Percentiles rank a stretch among this genome's conserved stretches.
phyloP scores from a whole-genome alignment of 1,284 basidiomycete species.

The Microbotryum silenes-acaulis region DNA sequence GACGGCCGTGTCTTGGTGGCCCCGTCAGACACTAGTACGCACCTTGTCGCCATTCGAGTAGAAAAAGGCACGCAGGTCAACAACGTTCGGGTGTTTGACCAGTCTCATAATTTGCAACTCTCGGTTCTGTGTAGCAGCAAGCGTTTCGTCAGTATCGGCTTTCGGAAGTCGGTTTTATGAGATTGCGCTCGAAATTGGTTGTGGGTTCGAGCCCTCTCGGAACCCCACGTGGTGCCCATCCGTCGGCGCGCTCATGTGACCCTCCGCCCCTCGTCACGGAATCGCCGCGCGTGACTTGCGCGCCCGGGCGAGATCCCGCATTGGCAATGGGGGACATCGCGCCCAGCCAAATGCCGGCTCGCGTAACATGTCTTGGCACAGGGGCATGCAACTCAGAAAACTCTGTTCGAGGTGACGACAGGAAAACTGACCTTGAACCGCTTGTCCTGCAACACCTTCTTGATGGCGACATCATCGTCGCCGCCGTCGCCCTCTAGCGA shows the following conservation, averaged over 20 bases:
- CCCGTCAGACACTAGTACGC: not conserved
- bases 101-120: slow-evolving; percentile 99
- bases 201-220: not conserved
- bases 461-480: slow-evolving; percentile 90
- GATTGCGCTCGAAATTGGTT: not conserved
- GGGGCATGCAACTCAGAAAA: not conserved
- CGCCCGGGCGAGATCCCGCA: not conserved
- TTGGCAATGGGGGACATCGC: not conserved
- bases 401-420: not conserved
- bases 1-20: too few species aligned
- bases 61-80: slow-evolving; percentile 96
- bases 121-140: slow-evolving; percentile 65
- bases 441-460: slow-evolving; percentile 99
- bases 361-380: not conserved
- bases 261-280: not conserved
- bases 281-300: not conserved
- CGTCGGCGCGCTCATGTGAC: not conserved
- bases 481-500: slow-evolving; percentile 19
- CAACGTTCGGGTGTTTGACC: slow-evolving; percentile 94
- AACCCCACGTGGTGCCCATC: not conserved
- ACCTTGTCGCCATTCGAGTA: slow-evolving; percentile 99
- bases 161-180: not conserved
- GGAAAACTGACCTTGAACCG: slow-evolving; percentile 84
- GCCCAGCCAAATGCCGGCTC: not conserved
- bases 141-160: not conserved